A percentile compares a stretch with the other conserved stretches of the same genome.
These are phyloP conservation scores for Rhypophila decipiens DNA, from an alignment of 495 filamentous ascomycete species.

Conservation along the genomic window DNA sequence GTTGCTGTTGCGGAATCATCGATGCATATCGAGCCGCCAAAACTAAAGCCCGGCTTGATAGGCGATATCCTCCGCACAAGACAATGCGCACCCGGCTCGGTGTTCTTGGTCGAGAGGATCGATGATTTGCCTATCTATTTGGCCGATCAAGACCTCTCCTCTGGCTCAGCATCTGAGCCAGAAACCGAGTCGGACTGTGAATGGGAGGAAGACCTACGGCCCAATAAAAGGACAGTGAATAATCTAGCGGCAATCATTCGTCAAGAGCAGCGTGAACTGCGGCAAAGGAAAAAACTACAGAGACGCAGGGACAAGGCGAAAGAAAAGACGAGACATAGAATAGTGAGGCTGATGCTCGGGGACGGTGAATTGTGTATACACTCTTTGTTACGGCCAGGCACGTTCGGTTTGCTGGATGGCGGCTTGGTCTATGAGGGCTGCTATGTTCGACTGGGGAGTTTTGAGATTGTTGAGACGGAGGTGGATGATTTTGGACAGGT, in stretches of 20 bases:
- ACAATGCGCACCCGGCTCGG: conserved; percentile 30
- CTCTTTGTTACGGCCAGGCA: conserved; percentile 30
- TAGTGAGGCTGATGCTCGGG: conserved; percentile 31
- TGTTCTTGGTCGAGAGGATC: conserved; percentile 40
- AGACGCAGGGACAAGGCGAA: conserved; percentile 13
- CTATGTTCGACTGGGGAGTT: conserved; percentile 32
- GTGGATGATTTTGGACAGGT: not conserved
- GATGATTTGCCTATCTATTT: conserved; percentile 10
- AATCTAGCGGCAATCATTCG: no score
- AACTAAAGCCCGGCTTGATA: no score
- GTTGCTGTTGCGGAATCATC: no score
- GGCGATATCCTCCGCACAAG: conserved; percentile 34
- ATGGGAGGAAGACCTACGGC: no score
- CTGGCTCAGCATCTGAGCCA: no score
- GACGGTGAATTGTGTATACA: conserved; percentile 42
- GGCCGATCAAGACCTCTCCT: no score
- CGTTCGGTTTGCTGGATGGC: conserved; percentile 31
- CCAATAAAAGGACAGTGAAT: no score
- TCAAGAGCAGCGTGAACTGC: no score
- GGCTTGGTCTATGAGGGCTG: conserved; percentile 32
- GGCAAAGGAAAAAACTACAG: no score
- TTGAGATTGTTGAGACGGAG: conserved; percentile 20
- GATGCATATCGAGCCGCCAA: no score
- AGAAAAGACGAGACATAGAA: not conserved
- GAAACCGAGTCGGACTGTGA: no score